These are phyloP conservation scores for Combretum micranthum DNA, from an alignment of 345 rosid genomes.

Conservation along the genomic window DNA sequence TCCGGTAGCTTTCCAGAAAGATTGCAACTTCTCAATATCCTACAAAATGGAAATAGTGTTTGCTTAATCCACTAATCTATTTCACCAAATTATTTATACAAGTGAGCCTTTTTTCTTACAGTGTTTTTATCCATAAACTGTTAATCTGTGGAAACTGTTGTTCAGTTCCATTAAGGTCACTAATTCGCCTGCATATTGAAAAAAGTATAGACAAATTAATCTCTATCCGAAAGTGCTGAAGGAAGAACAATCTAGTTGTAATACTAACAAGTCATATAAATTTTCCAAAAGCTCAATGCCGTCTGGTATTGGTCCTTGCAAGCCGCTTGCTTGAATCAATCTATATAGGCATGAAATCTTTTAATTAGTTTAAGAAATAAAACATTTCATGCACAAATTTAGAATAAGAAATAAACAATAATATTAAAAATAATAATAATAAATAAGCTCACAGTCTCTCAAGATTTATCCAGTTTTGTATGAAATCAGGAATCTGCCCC, in stretches of 20 bases:
- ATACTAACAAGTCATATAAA: constrained; percentile 2
- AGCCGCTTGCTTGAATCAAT: constrained; percentile 7
- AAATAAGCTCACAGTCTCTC: neutral
- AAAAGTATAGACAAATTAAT: neutral
- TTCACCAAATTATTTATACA: neutral
- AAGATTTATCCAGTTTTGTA: constrained; percentile 12
- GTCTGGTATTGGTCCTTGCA: constrained; percentile 9
- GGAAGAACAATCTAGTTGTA: neutral
- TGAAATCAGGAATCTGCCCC: constrained; percentile 16
- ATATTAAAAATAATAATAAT: too few species aligned
- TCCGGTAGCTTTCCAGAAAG: constrained; percentile 33
- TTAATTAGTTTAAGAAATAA: neutral
- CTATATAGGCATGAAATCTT: neutral
- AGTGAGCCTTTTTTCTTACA: constrained; percentile 6
- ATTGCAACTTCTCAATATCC: constrained; percentile 54
- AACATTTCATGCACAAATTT: too few species aligned
- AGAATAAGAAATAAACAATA: neutral
- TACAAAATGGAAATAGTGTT: constrained; percentile 11
- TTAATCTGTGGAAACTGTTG: constrained; percentile 1
- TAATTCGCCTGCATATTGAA: constrained; percentile 13
- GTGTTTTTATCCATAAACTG: neutral
- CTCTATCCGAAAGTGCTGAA: neutral
- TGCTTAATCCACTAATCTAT: neutral
- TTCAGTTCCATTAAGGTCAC: constrained; percentile 4
- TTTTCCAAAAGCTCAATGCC: neutral